Base-by-base conservation (phyloP, 2,329 filamentous ascomycete species). In the Ophiostoma ips region DNA sequence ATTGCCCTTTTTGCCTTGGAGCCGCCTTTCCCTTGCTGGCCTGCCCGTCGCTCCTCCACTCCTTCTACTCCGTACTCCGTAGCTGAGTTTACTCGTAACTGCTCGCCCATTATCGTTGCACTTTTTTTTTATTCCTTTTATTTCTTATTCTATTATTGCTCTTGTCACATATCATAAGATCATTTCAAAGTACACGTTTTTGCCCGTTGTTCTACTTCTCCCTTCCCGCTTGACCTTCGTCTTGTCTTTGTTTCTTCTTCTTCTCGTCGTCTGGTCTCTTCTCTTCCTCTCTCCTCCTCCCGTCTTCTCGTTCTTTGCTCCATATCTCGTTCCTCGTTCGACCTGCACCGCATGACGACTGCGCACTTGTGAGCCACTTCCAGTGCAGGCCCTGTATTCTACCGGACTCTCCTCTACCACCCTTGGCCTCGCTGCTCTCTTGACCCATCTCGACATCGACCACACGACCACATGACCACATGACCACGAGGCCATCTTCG, bases 261-360 rank as follows among this genome's bases (percentile, higher is more conserved):
- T 16, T 38, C 34, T 34, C 13, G 19, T 24, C 31, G n/a, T 47
- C 35, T 31, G 30, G 38, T 49, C 18, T 46, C 33, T 30, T 35
- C 13, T 16, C 5, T 31, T 45, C 9, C n/a, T 13, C 9, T 43
- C 31, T 9, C 8, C 13, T 28, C n/a, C 10, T 46, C 46, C 35
- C 28, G 24, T 31, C 16, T 16, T 31, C 15, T 30, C n/a, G 16
- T n/a, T 9, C 7, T 21, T 43, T 15, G 7, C 24, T 5, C 38
- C 24, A 44, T 41, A 16, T 51, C 47, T 44, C 38, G 38, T 19
- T 48, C 16, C 47, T 44, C 38, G 38, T 19, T 48, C 16, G 6
- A n/a, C 13, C 31, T 19, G 16, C 21, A 21, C 11, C 33, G 18
- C 45, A 48, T 48, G 45, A 16, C 44, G 16, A 44, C 31, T 37